Evolutionary conservation across 2,329 filamentous ascomycete species (phyloP).

Genomic region (Fusarium virguliforme): DNA sequence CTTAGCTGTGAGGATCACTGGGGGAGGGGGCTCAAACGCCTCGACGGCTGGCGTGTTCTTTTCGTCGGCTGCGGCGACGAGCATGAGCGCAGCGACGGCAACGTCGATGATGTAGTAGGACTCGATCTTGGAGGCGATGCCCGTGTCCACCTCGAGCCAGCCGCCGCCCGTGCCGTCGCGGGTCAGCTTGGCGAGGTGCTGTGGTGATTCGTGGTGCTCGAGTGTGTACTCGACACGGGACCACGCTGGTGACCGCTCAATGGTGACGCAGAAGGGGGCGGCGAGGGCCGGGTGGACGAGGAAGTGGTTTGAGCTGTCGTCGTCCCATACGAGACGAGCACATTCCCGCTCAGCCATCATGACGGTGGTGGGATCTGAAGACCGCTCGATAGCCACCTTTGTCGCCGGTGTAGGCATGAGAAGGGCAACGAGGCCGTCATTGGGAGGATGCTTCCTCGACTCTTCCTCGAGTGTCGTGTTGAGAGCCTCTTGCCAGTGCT

Average conservation of each 20-base stretch:
- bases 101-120: constrained; percentile 76
- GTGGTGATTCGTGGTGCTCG: constrained; percentile 75
- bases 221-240: constrained; percentile 75
- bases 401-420: constrained; percentile 78
- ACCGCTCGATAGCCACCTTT: constrained; percentile 73
- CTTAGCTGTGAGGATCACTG: constrained; percentile 44
- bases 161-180: constrained; percentile 73
- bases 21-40: constrained; percentile 73
- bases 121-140: constrained; percentile 72
- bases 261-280: constrained; percentile 74
- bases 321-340: constrained; percentile 80
- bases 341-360: constrained; percentile 78
- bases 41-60: constrained; percentile 63
- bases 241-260: constrained; percentile 73
- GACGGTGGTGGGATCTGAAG: constrained; percentile 72
- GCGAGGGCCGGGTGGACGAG: constrained; percentile 75
- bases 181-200: constrained; percentile 73
- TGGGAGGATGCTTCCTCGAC: constrained; percentile 67
- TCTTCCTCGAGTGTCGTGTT: constrained; percentile 72
- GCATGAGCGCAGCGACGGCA: constrained; percentile 71
- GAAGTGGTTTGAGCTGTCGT: constrained; percentile 72
- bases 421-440: constrained; percentile 77
- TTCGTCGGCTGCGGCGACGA: constrained; percentile 73
- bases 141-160: constrained; percentile 74
- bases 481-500: constrained; percentile 72